phyloP scores from a whole-genome alignment of 2,329 filamentous ascomycete species.

The Ceratocystis papillata region DNA sequence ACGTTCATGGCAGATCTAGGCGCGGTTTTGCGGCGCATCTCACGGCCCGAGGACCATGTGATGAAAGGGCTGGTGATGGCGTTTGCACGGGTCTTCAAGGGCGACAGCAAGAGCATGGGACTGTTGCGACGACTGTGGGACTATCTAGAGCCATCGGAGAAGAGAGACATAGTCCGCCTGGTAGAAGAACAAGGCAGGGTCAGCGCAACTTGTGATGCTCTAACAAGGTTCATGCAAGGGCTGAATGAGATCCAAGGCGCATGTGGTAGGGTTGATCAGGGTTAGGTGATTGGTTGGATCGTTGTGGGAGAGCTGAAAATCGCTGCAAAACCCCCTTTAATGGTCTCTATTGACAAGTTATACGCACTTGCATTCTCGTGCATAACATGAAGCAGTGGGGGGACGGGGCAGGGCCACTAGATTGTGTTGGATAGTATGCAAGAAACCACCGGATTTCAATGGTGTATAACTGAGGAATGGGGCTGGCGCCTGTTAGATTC shows the following conservation, averaged over 20 bases:
- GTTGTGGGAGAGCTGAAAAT: not conserved
- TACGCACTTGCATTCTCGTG: too few species aligned
- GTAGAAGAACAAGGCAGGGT: not conserved
- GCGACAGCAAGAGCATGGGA: conserved; percentile 17
- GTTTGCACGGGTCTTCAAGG: conserved; percentile 27
- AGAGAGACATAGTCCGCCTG: conserved; percentile 1
- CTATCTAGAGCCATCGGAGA: conserved; percentile 24
- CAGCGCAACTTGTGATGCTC: not conserved
- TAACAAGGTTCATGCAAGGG: not conserved
- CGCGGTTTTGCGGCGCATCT: conserved; percentile 25
- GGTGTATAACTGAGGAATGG: too few species aligned
- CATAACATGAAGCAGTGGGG: too few species aligned
- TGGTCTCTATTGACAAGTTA: not conserved
- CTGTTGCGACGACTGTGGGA: conserved; percentile 27
- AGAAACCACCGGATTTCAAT: too few species aligned
- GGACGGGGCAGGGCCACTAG: too few species aligned
- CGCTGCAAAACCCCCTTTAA: not conserved
- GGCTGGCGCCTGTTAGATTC: too few species aligned
- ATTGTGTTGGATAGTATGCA: too few species aligned
- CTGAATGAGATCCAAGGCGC: not conserved
- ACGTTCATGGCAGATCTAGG: conserved; percentile 28
- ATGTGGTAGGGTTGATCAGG: not conserved
- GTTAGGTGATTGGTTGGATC: not conserved
- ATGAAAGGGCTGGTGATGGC: conserved; percentile 27
- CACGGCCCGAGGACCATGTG: conserved; percentile 19